Base-by-base conservation (phyloP, 106 monocot genomes). In the Narthecium ossifragum region DNA sequence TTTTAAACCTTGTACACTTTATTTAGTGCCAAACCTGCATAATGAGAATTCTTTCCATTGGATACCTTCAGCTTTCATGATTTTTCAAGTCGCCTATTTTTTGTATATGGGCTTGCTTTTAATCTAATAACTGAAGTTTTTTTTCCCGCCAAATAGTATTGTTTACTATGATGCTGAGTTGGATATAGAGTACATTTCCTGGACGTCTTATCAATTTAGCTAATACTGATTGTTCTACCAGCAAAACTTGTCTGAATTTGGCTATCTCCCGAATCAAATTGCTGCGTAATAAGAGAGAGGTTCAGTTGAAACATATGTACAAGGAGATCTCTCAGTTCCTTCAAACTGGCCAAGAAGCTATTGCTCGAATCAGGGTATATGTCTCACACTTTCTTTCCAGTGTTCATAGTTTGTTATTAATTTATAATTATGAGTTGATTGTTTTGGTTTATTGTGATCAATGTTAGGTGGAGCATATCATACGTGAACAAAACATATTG, bases 221-320 rank as follows among this genome's bases (percentile, higher is more conserved):
- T 57, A 8, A n/a, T 23, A 34, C 8, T 57, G 18, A 18, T 57
- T 36, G 3, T 13, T 62, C 72, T 58, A 62, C 8, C 59, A 98
- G 98, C 68, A 98, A 98, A 64, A 91, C 91, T 54, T 91, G 90
- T 65, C 70, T 87, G 75, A 98, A 80, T 72, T 59, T 98, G 38
- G 81, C 87, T 14, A 78, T 98, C 43, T 88, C 98, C 47, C 74
- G 98, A 46, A 98, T 98, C 60, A 91, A 98, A 41, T 75, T 91
- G 26, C 70, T 98, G 58, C 83, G 81, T 23, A 98, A 98, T 67
- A 90, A 73, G 69, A 84, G 98, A 68, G 84, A 90, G 43, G 73
- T 53, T 11, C 91, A 98, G 55, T 65, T 91, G 37, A 75, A 78
- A 51, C 68, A 79, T 20, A 91, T 91, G 98, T 74, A 78, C 52